Evolutionary conservation across 257 asterid species (phyloP).

Genomic region (Nicotiana noctiflora): DNA sequence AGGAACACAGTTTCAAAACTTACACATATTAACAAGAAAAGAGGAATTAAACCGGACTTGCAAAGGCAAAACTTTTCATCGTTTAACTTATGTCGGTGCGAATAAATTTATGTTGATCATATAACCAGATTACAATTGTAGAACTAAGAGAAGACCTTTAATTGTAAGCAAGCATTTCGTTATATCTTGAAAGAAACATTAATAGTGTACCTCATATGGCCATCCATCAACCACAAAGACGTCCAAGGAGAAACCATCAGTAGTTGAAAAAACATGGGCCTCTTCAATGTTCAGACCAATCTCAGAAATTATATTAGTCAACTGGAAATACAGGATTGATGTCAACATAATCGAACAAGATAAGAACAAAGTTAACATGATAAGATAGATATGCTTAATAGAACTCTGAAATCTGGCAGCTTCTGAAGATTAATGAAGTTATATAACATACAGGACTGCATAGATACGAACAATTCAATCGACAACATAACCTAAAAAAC

Average conservation of each 20-base stretch:
- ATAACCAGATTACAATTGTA: not conserved
- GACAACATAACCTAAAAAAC: not conserved
- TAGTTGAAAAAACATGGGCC: constrained; percentile 52
- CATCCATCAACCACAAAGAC: constrained; percentile 51
- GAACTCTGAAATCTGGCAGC: not conserved
- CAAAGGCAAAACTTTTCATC: not conserved
- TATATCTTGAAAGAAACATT: not conserved
- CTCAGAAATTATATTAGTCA: constrained; percentile 43
- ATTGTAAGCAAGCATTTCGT: not conserved
- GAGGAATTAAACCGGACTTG: not conserved
- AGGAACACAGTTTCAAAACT: not conserved
- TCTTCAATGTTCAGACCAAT: constrained; percentile 52
- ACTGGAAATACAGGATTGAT: constrained; percentile 20
- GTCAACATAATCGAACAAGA: not conserved
- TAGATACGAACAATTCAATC: not conserved
- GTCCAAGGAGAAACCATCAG: constrained; percentile 50
- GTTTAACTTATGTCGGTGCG: not conserved
- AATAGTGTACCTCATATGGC: constrained; percentile 37
- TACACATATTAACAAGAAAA: not conserved
- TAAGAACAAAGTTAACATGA: not conserved
- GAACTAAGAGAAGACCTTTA: not conserved
- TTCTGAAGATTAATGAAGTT: not conserved
- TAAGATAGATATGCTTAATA: not conserved
- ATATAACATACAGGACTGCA: not conserved
- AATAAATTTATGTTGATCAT: not conserved